phyloP scores from a whole-genome alignment of 2,329 filamentous ascomycete species.

The Immersiporthe knoxdaviesiana region DNA sequence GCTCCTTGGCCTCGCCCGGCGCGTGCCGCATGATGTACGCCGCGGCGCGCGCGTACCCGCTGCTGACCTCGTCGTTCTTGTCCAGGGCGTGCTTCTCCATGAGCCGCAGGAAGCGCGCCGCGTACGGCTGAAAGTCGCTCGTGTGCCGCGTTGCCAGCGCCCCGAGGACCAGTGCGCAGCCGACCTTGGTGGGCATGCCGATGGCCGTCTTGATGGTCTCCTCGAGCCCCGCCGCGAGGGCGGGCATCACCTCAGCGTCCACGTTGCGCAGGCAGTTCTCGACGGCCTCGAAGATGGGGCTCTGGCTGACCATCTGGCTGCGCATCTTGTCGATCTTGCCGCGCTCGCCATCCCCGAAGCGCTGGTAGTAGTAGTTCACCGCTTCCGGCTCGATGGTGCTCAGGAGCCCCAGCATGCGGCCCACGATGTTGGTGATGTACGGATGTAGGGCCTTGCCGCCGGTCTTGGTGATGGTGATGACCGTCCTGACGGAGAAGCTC shows the following conservation, averaged over 20 bases:
- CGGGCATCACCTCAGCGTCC: constrained; percentile 76
- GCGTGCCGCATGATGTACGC: constrained; percentile 78
- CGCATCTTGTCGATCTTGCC: constrained; percentile 90
- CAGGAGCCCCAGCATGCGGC: constrained; percentile 77
- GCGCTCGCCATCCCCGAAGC: constrained; percentile 82
- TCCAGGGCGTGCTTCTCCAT: constrained; percentile 84
- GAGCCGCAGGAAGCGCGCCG: constrained; percentile 74
- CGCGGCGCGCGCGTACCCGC: constrained; percentile 82
- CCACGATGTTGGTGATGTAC: constrained; percentile 80
- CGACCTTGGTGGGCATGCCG: constrained; percentile 91
- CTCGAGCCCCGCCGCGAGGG: constrained; percentile 73
- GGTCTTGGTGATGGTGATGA: constrained; percentile 89
- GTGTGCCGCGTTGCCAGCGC: constrained; percentile 82
- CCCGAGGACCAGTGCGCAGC: constrained; percentile 81
- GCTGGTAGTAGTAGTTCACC: constrained; percentile 91
- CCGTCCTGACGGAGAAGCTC: constrained; percentile 77
- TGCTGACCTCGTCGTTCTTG: constrained; percentile 90
- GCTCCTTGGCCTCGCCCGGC: constrained; percentile 51
- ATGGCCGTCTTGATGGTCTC: constrained; percentile 82
- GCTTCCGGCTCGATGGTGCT: constrained; percentile 88
- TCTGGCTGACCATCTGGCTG: constrained; percentile 78
- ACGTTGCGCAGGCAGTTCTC: constrained; percentile 85
- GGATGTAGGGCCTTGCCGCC: constrained; percentile 77
- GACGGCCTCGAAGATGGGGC: constrained; percentile 90
- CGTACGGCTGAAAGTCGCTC: constrained; percentile 73